These are phyloP conservation scores for Trametes hirsuta DNA, from an alignment of 1,284 basidiomycete species.

Conservation along the genomic window DNA sequence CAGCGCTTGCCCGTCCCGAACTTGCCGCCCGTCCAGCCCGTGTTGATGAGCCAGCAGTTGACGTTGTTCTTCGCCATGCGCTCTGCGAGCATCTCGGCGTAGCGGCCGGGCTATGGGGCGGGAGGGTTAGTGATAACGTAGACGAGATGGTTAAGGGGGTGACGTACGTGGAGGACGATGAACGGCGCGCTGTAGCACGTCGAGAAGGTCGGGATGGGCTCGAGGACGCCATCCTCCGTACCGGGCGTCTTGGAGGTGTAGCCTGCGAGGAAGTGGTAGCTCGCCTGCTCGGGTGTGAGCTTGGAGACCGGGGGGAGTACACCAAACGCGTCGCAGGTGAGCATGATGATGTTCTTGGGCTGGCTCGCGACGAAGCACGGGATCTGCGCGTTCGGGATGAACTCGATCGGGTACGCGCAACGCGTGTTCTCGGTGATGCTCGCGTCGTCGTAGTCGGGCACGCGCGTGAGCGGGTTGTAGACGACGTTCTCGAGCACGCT, in stretches of 20 bases:
- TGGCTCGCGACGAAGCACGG: constrained; percentile 86
- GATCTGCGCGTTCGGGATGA: constrained; percentile 94
- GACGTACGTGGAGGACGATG: constrained; percentile 89
- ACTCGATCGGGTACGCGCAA: constrained; percentile 97
- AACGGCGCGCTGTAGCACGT: constrained; percentile 99
- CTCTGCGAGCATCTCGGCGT: constrained; percentile 97
- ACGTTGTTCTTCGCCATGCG: constrained; percentile 92
- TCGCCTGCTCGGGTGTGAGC: constrained; percentile 92
- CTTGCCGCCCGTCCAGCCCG: constrained; percentile 97
- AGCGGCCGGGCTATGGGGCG: constrained; percentile 81
- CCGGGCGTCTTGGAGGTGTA: constrained; percentile 98
- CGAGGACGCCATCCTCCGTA: constrained; percentile 97
- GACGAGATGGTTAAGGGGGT: not conserved
- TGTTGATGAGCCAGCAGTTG: constrained; percentile 99
- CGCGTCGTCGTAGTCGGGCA: constrained; percentile 95
- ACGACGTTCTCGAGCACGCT: constrained; percentile 99
- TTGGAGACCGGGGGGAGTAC: constrained; percentile 96
- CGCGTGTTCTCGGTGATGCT: constrained; percentile 99
- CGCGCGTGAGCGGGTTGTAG: constrained; percentile 87
- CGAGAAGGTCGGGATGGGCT: constrained; percentile 99
- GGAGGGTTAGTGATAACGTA: constrained; percentile 27
- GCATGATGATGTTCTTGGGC: constrained; percentile 96
- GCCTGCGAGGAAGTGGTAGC: constrained; percentile 96
- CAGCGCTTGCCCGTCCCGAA: constrained; percentile 92
- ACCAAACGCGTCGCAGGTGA: constrained; percentile 98